These are phyloP conservation scores for Verbena officinalis DNA, from an alignment of 257 asterid species.

Conservation along the genomic window DNA sequence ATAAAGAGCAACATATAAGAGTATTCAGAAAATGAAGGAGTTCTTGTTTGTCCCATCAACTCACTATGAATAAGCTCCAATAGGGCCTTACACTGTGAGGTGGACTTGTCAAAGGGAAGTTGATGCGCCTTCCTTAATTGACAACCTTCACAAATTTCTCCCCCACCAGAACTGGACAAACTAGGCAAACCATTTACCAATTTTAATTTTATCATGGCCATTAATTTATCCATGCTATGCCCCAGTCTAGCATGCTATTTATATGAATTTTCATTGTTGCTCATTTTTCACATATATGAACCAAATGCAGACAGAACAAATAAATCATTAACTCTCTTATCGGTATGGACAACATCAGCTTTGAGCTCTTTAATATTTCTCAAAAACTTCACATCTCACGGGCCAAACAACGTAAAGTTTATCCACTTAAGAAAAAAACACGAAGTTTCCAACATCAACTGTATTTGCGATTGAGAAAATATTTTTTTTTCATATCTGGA, in stretches of 20 bases:
- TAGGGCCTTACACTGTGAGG: too few relatives aligned
- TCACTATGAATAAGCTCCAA: too few relatives aligned
- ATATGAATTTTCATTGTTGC: neutral
- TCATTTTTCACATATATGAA: neutral
- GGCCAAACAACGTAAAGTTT: too few relatives aligned
- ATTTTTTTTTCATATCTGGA: too few relatives aligned
- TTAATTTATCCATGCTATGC: slow-evolving; percentile 17
- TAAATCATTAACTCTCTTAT: slow-evolving; percentile 24
- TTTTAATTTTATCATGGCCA: neutral
- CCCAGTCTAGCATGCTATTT: slow-evolving; percentile 8
- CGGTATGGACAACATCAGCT: slow-evolving; percentile 19
- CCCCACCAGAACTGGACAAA: neutral
- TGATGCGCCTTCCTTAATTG: too few relatives aligned
- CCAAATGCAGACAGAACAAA: slow-evolving; percentile 9
- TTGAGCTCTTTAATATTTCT: slow-evolving; percentile 18
- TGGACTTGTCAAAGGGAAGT: too few relatives aligned
- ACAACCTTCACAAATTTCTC: too few relatives aligned
- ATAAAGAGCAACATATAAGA: too few relatives aligned
- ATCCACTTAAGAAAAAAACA: too few relatives aligned
- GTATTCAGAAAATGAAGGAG: too few relatives aligned
- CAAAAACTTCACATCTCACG: neutral
- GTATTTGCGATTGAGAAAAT: neutral
- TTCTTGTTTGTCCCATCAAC: too few relatives aligned
- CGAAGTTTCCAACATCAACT: neutral
- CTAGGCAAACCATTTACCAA: neutral